Evolutionary conservation across 768 basidiomycete species (phyloP).

Genomic region (Solioccasus polychromus): DNA sequence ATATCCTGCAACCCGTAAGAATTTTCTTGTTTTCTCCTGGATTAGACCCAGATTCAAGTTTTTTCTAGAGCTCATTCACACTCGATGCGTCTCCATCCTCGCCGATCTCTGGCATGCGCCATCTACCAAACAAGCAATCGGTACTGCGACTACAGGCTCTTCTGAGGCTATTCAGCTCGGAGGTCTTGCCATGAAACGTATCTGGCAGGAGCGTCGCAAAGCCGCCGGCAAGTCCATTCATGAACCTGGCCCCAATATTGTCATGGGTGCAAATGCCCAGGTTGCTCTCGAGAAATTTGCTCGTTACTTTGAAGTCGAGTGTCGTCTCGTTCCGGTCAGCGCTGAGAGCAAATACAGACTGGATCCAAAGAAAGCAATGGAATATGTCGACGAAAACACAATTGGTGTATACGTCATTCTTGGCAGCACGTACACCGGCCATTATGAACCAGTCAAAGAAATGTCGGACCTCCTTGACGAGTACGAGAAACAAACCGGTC

Average conservation of each 20-base stretch:
- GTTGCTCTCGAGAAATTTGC: slow-evolving; percentile 73
- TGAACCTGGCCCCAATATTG: slow-evolving; percentile 62
- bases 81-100: slow-evolving; percentile 51
- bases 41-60: neutral
- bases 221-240: slow-evolving; percentile 62
- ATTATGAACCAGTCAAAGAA: slow-evolving; percentile 78
- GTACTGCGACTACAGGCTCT: slow-evolving; percentile 69
- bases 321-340: slow-evolving; percentile 60
- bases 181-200: slow-evolving; percentile 67
- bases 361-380: slow-evolving; percentile 61
- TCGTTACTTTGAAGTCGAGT: slow-evolving; percentile 65
- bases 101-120: slow-evolving; percentile 70
- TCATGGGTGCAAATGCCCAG: slow-evolving; percentile 69
- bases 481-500: slow-evolving; percentile 48
- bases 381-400: slow-evolving; percentile 68
- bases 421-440: slow-evolving; percentile 56
- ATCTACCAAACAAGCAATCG: slow-evolving; percentile 50
- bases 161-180: slow-evolving; percentile 74
- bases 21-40: neutral
- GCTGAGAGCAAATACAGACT: slow-evolving; percentile 76
- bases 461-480: slow-evolving; percentile 72
- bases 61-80: slow-evolving; percentile 39
- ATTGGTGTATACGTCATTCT: slow-evolving; percentile 67
- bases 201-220: slow-evolving; percentile 68
- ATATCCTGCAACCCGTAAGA: slow-evolving; percentile 55